These are phyloP conservation scores for Haematococcus lacustris DNA, from an alignment of 139 green algal genomes.

Conservation along the genomic window DNA sequence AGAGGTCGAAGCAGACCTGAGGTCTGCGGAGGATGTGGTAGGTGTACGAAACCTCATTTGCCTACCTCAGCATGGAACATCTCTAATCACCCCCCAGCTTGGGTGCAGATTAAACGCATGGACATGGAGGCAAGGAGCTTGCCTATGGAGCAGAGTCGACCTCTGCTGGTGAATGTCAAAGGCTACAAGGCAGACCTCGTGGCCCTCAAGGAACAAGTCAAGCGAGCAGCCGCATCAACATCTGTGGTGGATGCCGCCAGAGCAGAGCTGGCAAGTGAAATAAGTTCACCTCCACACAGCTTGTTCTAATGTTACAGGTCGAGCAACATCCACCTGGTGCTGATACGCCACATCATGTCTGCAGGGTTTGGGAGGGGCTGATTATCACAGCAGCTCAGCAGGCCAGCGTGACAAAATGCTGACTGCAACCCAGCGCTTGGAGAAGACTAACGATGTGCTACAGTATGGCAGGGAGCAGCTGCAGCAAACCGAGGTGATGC, in stretches of 20 bases:
- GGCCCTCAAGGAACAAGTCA: slow-evolving; percentile 54
- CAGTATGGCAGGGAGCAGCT: slow-evolving; percentile 72
- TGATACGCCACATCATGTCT: too few species aligned
- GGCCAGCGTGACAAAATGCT: slow-evolving; percentile 81
- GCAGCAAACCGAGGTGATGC: slow-evolving; percentile 78
- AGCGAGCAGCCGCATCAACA: slow-evolving; percentile 19
- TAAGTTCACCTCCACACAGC: too few species aligned
- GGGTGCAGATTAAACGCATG: slow-evolving; percentile 84
- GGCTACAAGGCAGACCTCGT: slow-evolving; percentile 86
- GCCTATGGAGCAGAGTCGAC: slow-evolving; percentile 44
- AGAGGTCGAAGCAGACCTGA: slow-evolving; percentile 73
- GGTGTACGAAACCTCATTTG: background rate
- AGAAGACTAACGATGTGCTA: slow-evolving; percentile 68
- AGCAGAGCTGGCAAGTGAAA: slow-evolving; percentile 62
- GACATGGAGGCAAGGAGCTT: slow-evolving; percentile 90
- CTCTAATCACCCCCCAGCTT: background rate
- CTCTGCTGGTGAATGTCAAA: slow-evolving; percentile 69
- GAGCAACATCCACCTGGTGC: too few species aligned
- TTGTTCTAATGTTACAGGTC: too few species aligned
- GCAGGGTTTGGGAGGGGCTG: slow-evolving; percentile 62
- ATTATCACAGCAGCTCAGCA: slow-evolving; percentile 66
- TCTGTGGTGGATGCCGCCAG: slow-evolving; percentile 40
- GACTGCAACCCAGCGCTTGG: slow-evolving; percentile 60
- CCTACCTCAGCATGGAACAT: background rate
- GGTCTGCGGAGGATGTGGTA: slow-evolving; percentile 76